These are phyloP conservation scores for Otatea glauca DNA, from an alignment of 176 grass and related monocot species.

Conservation along the genomic window DNA sequence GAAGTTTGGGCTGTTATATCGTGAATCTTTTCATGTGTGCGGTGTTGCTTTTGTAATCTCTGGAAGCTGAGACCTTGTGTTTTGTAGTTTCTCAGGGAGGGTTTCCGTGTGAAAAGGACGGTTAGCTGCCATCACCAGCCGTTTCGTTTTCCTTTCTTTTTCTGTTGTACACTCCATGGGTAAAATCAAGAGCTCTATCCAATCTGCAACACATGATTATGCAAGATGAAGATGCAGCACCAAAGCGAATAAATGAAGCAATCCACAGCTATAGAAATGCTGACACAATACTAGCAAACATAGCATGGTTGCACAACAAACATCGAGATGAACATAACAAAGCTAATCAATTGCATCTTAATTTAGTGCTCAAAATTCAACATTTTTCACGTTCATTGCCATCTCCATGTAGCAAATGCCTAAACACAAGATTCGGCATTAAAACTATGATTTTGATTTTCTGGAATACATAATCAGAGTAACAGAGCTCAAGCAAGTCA, in stretches of 20 bases:
- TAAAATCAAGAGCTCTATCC: too few relatives aligned
- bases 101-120: too few relatives aligned
- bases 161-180: too few relatives aligned
- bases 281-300: background rate
- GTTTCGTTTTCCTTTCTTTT: too few relatives aligned
- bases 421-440: background rate
- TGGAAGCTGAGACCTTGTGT: too few relatives aligned
- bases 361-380: conserved; percentile 2
- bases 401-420: background rate
- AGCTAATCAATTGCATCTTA: background rate
- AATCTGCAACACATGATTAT: too few relatives aligned
- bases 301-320: background rate
- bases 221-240: background rate
- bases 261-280: background rate
- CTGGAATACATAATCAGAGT: background rate
- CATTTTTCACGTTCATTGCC: background rate
- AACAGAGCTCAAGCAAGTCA: background rate
- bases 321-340: background rate
- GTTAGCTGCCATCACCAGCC: too few relatives aligned
- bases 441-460: conserved; percentile 23
- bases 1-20: too few relatives aligned
- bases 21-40: too few relatives aligned
- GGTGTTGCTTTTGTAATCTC: too few relatives aligned
- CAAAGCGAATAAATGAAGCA: background rate
- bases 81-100: too few relatives aligned